phyloP scores from a whole-genome alignment of 129 eudicot genomes.

The Solidago caesia region DNA sequence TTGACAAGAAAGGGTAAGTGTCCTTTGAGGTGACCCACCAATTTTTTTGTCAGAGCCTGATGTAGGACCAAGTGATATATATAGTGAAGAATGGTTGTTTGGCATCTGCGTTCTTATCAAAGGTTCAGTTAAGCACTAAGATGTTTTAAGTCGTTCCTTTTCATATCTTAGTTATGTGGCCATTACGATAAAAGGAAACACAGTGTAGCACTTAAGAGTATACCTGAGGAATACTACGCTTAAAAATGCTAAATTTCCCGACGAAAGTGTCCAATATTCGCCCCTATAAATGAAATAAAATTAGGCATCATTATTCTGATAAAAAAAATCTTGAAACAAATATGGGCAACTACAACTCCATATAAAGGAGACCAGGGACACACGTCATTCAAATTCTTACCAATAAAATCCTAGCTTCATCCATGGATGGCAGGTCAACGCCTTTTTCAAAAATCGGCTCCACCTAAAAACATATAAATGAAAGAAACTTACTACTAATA shows the following conservation, averaged over 20 bases:
- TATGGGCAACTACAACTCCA: slow-evolving; percentile 16
- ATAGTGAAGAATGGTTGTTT: background rate
- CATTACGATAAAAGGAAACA: slow-evolving; percentile 12
- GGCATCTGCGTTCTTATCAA: background rate
- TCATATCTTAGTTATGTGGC: background rate
- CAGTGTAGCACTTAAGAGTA: background rate
- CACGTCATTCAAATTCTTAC: slow-evolving; percentile 41
- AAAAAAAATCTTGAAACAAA: slow-evolving; percentile 15
- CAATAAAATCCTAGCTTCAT: slow-evolving; percentile 89
- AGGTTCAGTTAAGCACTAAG: slow-evolving; percentile 7
- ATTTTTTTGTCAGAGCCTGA: too few species aligned
- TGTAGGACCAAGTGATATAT: background rate
- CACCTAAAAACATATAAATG: slow-evolving; percentile 47
- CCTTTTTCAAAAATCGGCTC: slow-evolving; percentile 99
- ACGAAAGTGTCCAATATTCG: slow-evolving; percentile 98
- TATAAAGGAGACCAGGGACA: background rate
- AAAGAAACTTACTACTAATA: slow-evolving; percentile 9
- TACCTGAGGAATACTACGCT: slow-evolving; percentile 98
- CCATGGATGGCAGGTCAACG: slow-evolving; percentile 87
- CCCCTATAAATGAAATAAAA: slow-evolving; percentile 48
- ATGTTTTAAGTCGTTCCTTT: background rate
- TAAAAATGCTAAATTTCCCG: slow-evolving; percentile 93
- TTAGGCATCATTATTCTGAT: slow-evolving; percentile 1
- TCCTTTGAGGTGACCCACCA: too few species aligned
- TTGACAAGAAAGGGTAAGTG: too few species aligned